Evolutionary conservation across 768 basidiomycete species (phyloP), one percentile per base, ranked within the genome.

Genomic region (Boletus patriciae): DNA sequence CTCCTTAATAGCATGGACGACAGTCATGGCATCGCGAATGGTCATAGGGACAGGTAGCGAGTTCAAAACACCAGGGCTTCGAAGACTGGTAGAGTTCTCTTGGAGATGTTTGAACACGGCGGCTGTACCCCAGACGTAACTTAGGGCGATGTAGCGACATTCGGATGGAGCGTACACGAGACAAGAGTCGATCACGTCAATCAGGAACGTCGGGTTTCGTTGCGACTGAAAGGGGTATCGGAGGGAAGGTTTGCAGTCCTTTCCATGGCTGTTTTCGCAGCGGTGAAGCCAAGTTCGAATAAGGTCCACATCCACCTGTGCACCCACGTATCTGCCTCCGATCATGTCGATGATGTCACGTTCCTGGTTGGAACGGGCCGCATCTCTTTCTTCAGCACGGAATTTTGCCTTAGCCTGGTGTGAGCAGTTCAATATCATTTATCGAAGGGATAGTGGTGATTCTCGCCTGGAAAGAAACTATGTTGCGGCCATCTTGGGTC

Each of bases 71-170:
- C 27, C 27, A 29, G 27, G 27, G 27, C 27, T 29, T 29, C 27
- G 64, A 21, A 62, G 41, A 16, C 37, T 36, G 45, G 27, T 29
- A 29, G 45, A 50, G 38, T 52, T 48, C 19, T 43, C 46, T 25
- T 18, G 34, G 42, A 59, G 55, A 46, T 59, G 60, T 16, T 15
- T 55, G 50, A 55, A 46, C 2, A 63, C 62, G 1, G 34, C 8
- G 6, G 42, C 38, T 12, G 19, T 38, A 12, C 65, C 65, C 66
- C 63, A 66, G 21, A 63, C 52, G 36, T 68, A 68, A 44, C 66
- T 66, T 19, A 68, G 46, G 29, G 67, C 51, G 11, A 60, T 13
- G 13, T 68, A 66, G 21, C 65, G 66, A 31, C 54, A 68, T 10
- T 25, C 37, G 4, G 48, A 36, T 13, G 65, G 66, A n/a, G 65